phyloP scores from a whole-genome alignment of 1,284 basidiomycete species.

The Cystobasidium pallidum region DNA sequence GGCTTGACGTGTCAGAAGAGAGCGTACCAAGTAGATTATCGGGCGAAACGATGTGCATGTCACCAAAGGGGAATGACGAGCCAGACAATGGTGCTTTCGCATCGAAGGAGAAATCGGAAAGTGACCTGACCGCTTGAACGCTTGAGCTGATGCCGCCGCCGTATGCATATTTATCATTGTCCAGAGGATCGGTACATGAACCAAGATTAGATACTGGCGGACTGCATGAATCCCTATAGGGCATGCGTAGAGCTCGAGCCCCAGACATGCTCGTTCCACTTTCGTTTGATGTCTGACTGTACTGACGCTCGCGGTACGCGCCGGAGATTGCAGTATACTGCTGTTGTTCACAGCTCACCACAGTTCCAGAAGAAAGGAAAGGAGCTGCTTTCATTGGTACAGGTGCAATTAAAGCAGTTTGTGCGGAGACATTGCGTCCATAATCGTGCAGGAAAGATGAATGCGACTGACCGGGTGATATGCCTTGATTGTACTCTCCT shows the following conservation, averaged over 20 bases:
- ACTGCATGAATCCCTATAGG: slow-evolving; percentile 2
- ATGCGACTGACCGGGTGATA: background rate
- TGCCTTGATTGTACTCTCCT: no score
- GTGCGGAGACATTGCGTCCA: slow-evolving; percentile 1
- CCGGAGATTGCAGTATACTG: background rate
- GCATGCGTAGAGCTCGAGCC: background rate
- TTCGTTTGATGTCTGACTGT: background rate
- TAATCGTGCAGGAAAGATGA: background rate
- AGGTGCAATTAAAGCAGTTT: background rate
- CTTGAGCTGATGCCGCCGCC: background rate
- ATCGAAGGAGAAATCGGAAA: background rate
- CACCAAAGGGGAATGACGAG: background rate
- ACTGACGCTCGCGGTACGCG: background rate
- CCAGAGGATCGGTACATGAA: background rate
- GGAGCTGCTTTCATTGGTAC: background rate
- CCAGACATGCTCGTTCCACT: background rate
- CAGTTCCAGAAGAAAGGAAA: background rate
- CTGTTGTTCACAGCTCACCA: background rate
- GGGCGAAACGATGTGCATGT: slow-evolving; percentile 6
- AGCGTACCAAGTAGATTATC: background rate
- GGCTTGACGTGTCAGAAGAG: background rate
- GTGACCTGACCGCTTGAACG: background rate
- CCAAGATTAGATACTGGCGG: background rate
- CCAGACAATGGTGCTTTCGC: background rate
- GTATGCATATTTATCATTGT: background rate